Conservation (phyloP, 2,329 filamentous ascomycete genomes). For the Zelopaecilomyces penicillatus region DNA sequence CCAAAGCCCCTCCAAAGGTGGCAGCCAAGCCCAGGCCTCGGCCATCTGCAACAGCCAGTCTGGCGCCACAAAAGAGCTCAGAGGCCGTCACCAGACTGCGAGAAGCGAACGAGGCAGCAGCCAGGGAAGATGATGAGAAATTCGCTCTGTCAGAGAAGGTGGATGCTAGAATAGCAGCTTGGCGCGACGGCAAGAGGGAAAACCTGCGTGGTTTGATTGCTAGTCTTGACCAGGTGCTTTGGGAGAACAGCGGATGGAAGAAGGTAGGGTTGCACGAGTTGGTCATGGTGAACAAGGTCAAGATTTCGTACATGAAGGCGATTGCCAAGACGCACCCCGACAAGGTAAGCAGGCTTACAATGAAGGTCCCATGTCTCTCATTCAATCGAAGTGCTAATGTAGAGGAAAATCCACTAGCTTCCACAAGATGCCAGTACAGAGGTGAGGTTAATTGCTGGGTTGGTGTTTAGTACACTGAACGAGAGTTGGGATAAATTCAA, state of each 20-base stretch:
- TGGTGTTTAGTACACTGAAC: constrained; percentile 60
- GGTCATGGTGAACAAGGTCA: constrained; percentile 88
- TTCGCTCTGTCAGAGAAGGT: constrained; percentile 82
- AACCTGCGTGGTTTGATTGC: constrained; percentile 83
- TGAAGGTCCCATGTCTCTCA: neutral
- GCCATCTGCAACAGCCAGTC: constrained; percentile 31
- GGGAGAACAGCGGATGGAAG: constrained; percentile 92
- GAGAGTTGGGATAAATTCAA: constrained; percentile 70
- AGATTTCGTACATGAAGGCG: constrained; percentile 97
- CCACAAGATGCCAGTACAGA: constrained; percentile 57
- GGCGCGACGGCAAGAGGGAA: constrained; percentile 87
- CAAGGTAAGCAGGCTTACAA: constrained; percentile 54
- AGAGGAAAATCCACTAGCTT: constrained; percentile 35
- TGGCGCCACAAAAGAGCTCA: constrained; percentile 43
- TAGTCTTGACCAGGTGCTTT: constrained; percentile 81
- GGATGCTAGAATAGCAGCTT: constrained; percentile 67
- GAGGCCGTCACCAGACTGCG: constrained; percentile 78
- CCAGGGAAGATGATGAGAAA: constrained; percentile 83
- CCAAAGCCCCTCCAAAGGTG: constrained; percentile 37
- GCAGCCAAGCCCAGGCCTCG: constrained; percentile 38
- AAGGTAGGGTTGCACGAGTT: constrained; percentile 91
- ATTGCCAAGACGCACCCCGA: constrained; percentile 98
- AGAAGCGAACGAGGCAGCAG: constrained; percentile 76
- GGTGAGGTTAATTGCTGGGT: constrained; percentile 55
- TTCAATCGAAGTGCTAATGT: neutral